phyloP scores from a whole-genome alignment of 2,329 filamentous ascomycete species.

The Fusarium oxysporum region DNA sequence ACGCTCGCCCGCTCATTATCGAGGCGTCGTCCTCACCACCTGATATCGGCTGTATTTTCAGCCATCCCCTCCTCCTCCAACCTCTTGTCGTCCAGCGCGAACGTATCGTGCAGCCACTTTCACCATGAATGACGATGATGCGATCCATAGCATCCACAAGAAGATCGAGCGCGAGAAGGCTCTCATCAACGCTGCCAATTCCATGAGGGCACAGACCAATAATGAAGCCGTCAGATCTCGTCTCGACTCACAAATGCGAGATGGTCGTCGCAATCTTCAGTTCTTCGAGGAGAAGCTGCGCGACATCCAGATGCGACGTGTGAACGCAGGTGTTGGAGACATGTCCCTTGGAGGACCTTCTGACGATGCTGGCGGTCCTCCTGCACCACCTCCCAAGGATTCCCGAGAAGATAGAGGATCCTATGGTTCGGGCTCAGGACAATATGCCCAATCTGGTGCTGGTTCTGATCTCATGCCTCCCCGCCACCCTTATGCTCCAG shows the following conservation, averaged over 20 bases:
- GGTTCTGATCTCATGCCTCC: constrained; percentile 83
- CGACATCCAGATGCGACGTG: constrained; percentile 85
- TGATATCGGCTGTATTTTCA: constrained; percentile 30
- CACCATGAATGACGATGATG: constrained; percentile 73
- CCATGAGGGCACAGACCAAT: constrained; percentile 95
- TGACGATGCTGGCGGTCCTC: constrained; percentile 62
- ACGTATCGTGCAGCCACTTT: constrained; percentile 55
- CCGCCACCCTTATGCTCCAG: constrained; percentile 79
- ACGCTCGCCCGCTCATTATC: constrained; percentile 5
- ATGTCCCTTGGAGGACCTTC: constrained; percentile 67
- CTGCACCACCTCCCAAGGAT: constrained; percentile 81
- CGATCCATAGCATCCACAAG: constrained; percentile 83
- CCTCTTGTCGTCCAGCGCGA: constrained; percentile 50
- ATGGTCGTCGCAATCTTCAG: constrained; percentile 90
- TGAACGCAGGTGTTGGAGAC: constrained; percentile 74
- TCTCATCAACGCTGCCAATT: constrained; percentile 91
- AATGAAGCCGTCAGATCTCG: constrained; percentile 91
- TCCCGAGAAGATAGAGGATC: constrained; percentile 65
- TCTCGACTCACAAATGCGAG: constrained; percentile 93
- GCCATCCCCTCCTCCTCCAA: constrained; percentile 11
- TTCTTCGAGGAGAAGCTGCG: constrained; percentile 94
- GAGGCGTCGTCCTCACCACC: constrained; percentile 28
- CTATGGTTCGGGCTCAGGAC: constrained; percentile 65
- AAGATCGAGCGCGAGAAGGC: constrained; percentile 99
- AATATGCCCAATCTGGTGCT: constrained; percentile 69